These are phyloP conservation scores for Penicillium steckii DNA, from an alignment of 495 filamentous ascomycete genomes.

Conservation along the genomic window DNA sequence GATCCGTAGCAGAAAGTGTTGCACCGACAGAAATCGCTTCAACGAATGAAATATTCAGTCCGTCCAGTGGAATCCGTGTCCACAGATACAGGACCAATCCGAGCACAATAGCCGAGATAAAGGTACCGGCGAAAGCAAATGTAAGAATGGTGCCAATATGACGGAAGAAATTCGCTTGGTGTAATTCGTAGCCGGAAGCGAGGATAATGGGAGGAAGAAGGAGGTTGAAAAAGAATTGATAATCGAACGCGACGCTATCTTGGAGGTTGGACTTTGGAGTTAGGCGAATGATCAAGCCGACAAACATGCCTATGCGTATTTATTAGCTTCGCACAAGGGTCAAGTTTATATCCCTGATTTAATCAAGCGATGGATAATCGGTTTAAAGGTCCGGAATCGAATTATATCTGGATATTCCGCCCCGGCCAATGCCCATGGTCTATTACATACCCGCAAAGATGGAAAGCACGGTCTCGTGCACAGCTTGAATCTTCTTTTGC, in stretches of 20 bases:
- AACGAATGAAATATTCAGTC: constrained; percentile 80
- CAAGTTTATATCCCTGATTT: neutral
- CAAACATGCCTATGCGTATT: constrained; percentile 75
- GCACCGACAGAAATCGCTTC: constrained; percentile 96
- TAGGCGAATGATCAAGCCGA: constrained; percentile 84
- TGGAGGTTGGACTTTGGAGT: constrained; percentile 77
- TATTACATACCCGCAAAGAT: constrained; percentile 86
- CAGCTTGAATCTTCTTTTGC: constrained; percentile 90
- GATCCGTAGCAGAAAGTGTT: constrained; percentile 93
- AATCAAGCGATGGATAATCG: too few relatives aligned
- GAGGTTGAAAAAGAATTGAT: constrained; percentile 99
- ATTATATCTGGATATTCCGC: too few relatives aligned
- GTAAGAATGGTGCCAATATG: constrained; percentile 97
- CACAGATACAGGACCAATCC: constrained; percentile 85
- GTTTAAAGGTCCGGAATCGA: too few relatives aligned
- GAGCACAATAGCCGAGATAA: constrained; percentile 92
- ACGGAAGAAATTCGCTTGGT: constrained; percentile 98
- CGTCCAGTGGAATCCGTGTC: constrained; percentile 81
- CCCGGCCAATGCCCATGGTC: neutral
- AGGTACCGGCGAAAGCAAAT: constrained; percentile 97
- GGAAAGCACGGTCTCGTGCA: constrained; percentile 96
- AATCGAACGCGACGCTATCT: constrained; percentile 89
- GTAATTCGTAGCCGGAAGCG: constrained; percentile 93
- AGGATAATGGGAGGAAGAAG: constrained; percentile 96
- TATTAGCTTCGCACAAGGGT: neutral